Conservation (phyloP, 164 flowering plant species). For the Hamamelis virginiana region DNA sequence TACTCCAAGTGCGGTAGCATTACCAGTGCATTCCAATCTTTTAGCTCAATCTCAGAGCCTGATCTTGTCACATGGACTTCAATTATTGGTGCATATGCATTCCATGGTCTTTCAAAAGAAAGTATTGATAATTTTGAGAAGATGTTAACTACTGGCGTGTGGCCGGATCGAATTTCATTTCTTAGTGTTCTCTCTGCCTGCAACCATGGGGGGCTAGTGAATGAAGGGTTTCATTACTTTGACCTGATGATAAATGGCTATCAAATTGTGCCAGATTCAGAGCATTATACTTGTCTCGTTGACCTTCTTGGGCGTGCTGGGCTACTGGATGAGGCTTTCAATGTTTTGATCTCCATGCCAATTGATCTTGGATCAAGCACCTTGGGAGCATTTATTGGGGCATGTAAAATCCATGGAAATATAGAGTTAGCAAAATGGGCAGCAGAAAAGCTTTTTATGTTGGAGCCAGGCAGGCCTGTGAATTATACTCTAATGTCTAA, state of each 20-base stretch:
- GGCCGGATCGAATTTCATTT: slow-evolving; percentile 56
- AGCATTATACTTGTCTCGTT: slow-evolving; percentile 65
- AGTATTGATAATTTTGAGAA: slow-evolving; percentile 41
- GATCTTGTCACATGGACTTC: slow-evolving; percentile 68
- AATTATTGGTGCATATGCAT: slow-evolving; percentile 51
- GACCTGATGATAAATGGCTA: slow-evolving; percentile 41
- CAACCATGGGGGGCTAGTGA: slow-evolving; percentile 58
- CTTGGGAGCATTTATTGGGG: slow-evolving; percentile 55
- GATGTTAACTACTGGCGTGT: slow-evolving; percentile 43
- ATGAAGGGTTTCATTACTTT: slow-evolving; percentile 54
- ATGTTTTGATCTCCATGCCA: slow-evolving; percentile 39
- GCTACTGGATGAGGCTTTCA: slow-evolving; percentile 47
- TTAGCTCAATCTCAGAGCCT: slow-evolving; percentile 34
- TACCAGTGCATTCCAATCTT: slow-evolving; percentile 33
- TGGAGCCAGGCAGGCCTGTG: slow-evolving; percentile 51
- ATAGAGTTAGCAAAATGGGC: slow-evolving; percentile 49
- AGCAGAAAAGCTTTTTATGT: slow-evolving; percentile 40
- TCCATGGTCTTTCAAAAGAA: slow-evolving; percentile 50
- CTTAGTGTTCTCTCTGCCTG: slow-evolving; percentile 70
- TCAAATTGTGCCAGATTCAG: slow-evolving; percentile 45
- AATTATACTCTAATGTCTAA: slow-evolving; percentile 56
- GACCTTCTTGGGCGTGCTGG: slow-evolving; percentile 77
- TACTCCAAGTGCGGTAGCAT: slow-evolving; percentile 65
- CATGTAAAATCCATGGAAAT: slow-evolving; percentile 55
- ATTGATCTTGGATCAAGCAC: slow-evolving; percentile 29